These are phyloP conservation scores for Dalbergia cultrata DNA, from an alignment of 306 rosid species.

Conservation along the genomic window DNA sequence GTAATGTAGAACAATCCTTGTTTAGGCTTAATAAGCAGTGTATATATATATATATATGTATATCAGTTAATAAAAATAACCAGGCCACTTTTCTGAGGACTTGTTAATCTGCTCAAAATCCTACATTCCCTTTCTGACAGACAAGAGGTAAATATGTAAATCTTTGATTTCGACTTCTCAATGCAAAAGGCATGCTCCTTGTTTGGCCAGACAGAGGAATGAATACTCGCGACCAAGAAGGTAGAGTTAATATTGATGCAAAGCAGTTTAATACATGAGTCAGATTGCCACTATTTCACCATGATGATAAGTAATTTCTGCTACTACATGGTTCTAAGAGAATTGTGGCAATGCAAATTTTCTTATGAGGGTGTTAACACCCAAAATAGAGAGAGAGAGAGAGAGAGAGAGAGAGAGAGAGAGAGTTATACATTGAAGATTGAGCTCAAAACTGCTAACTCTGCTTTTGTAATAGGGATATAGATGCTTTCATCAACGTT, in stretches of 20 bases:
- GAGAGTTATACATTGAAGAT: slow-evolving; percentile 76
- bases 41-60: too few relatives aligned
- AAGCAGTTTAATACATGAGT: not conserved
- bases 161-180: not conserved
- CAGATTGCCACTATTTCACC: slow-evolving; percentile 15
- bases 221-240: not conserved
- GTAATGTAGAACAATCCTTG: slow-evolving; percentile 6
- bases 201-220: slow-evolving; percentile 26
- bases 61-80: not conserved
- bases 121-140: slow-evolving; percentile 3
- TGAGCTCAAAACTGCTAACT: slow-evolving; percentile 75
- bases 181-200: slow-evolving; percentile 11
- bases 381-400: not conserved
- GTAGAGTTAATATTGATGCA: slow-evolving; percentile 5
- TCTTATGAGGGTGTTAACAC: not conserved
- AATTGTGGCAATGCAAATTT: slow-evolving; percentile 4
- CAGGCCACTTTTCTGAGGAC: not conserved
- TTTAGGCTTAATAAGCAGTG: not conserved
- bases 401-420: slow-evolving; percentile 27
- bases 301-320: slow-evolving; percentile 16
- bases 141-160: slow-evolving; percentile 17
- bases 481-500: slow-evolving; percentile 77
- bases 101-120: slow-evolving; percentile 31
- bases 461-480: slow-evolving; percentile 86
- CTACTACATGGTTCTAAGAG: slow-evolving; percentile 1